Evolutionary conservation across 2,329 filamentous ascomycete species (phyloP).

Genomic region (Pseudohalonectria lignicola): DNA sequence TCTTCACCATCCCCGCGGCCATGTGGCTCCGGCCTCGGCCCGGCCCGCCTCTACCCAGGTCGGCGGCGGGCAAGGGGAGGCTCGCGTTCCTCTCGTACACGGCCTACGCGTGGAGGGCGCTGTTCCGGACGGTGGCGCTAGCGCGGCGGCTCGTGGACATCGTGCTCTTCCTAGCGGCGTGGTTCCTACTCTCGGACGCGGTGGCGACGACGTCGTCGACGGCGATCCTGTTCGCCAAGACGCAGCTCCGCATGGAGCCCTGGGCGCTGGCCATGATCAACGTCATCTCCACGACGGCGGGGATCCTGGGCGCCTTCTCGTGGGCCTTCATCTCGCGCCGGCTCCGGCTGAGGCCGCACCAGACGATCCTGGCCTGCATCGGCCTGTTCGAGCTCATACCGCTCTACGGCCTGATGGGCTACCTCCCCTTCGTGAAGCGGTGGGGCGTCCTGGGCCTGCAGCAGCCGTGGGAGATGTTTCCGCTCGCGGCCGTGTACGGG

Average conservation of each 20-base stretch:
- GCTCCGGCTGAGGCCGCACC: conserved; percentile 62
- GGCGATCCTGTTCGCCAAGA: conserved; percentile 92
- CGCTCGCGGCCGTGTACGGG: conserved; percentile 80
- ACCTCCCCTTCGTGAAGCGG: conserved; percentile 65
- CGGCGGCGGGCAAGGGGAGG: conserved; percentile 14
- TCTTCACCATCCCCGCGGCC: conserved; percentile 81
- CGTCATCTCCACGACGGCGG: conserved; percentile 76
- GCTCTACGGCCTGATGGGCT: conserved; percentile 80
- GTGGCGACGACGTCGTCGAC: conserved; percentile 93
- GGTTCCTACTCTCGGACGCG: conserved; percentile 90
- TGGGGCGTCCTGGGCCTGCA: conserved; percentile 79
- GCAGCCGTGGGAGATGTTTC: conserved; percentile 94
- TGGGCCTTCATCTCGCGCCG: conserved; percentile 72
- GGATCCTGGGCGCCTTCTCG: conserved; percentile 78
- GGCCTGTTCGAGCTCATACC: conserved; percentile 86
- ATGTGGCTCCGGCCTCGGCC: conserved; percentile 82
- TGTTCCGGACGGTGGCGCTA: conserved; percentile 68
- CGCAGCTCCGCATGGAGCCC: conserved; percentile 77
- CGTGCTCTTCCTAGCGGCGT: conserved; percentile 70
- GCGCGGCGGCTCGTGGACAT: conserved; percentile 65
- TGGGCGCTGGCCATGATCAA: conserved; percentile 86
- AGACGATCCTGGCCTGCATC: conserved; percentile 90
- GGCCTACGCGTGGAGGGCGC: conserved; percentile 71
- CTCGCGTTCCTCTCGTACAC: conserved; percentile 60
- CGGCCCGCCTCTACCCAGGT: conserved; percentile 60